These are phyloP conservation scores for Heteromeles arbutifolia DNA, from an alignment of 306 rosid species.

Conservation along the genomic window DNA sequence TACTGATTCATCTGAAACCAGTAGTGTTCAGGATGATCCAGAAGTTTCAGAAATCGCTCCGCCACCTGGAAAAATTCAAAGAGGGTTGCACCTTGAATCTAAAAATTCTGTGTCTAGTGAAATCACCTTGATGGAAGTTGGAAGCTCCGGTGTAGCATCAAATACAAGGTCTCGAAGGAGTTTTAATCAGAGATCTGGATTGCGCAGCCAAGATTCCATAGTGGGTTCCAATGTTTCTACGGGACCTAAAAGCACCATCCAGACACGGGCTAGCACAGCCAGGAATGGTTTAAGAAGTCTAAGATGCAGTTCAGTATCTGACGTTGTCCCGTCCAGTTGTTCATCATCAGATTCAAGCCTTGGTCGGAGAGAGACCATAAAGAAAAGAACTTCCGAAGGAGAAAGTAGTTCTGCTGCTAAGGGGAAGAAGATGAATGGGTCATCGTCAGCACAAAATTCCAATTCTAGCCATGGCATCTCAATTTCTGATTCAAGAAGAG, in stretches of 20 bases:
- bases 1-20: constrained; percentile 74
- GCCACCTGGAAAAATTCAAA: constrained; percentile 44
- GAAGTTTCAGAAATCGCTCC: constrained; percentile 39
- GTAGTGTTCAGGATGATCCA: constrained; percentile 70
- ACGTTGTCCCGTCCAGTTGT: constrained; percentile 53
- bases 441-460: constrained; percentile 42
- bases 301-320: constrained; percentile 71
- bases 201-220: constrained; percentile 40
- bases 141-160: constrained; percentile 60
- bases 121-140: constrained; percentile 43
- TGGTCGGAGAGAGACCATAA: constrained; percentile 46
- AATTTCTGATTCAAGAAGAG: constrained; percentile 65
- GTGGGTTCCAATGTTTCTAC: constrained; percentile 18
- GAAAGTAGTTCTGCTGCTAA: constrained; percentile 67
- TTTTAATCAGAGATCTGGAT: constrained; percentile 50
- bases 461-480: constrained; percentile 52
- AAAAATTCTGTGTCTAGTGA: constrained; percentile 31
- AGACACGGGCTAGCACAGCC: constrained; percentile 46
- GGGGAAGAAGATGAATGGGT: constrained; percentile 73
- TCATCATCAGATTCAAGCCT: constrained; percentile 46
- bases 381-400: constrained; percentile 66
- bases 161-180: constrained; percentile 49
- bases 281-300: constrained; percentile 80
- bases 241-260: constrained; percentile 37
- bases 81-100: constrained; percentile 36